Base-by-base conservation (phyloP, 768 basidiomycete species). In the Calocybe indica region DNA sequence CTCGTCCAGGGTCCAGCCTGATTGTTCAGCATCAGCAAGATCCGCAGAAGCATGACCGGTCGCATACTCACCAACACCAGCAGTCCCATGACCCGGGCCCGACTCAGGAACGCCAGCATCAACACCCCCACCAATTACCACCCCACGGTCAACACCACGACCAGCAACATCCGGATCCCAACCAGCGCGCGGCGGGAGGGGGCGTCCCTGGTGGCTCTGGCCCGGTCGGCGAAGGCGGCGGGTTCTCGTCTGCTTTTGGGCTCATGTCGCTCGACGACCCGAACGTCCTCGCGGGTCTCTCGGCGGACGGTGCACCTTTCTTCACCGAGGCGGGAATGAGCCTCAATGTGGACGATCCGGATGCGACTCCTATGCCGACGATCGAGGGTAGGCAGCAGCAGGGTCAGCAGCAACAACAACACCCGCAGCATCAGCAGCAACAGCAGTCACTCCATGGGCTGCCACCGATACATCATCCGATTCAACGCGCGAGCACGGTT, bases 181-280 rank as follows among this genome's bases (percentile, higher is more conserved):
- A n/a, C n/a, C n/a, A n/a, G n/a, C n/a, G n/a, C n/a, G n/a, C n/a
- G n/a, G n/a, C n/a, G n/a, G n/a, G n/a, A n/a, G n/a, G n/a, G n/a
- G n/a, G n/a, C n/a, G n/a, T n/a, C n/a, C n/a, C n/a, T n/a, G n/a
- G n/a, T 32, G 6, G 14, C 30, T 28, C 29, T 14, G 35, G 43
- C 46, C 48, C 47, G 40, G 51, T 54, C 52, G 50, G 43, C 38
- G 45, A 71, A 48, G 55, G 75, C 48, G 69, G 66, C 28, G 71
- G 66, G 1, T 76, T 85, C 56, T 78, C 75, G 4, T 75, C 73
- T 15, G 83, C 82, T 1, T 89, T 91, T 58, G 88, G 85, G 6
- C 71, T 84, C 44, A 78, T 91, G 81, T 80, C 79, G 13, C 72
- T 91, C 43, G 87, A 88, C 48, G 88, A 90, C 57, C 78, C 81